phyloP scores from a whole-genome alignment of 2,329 filamentous ascomycete species.

The Aspergillus sp. region DNA sequence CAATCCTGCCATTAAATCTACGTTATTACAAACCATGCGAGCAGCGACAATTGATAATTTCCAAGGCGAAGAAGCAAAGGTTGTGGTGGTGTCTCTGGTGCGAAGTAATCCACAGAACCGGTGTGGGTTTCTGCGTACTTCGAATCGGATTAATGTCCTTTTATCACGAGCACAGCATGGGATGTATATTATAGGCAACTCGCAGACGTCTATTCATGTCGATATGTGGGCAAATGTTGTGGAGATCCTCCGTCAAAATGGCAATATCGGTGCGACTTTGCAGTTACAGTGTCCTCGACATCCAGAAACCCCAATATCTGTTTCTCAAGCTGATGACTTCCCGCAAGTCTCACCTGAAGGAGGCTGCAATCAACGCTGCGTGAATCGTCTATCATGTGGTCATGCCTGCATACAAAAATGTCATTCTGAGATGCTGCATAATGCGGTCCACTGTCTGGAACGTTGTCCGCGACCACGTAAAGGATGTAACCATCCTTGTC shows the following conservation, averaged over 20 bases:
- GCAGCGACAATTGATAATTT: constrained; percentile 68
- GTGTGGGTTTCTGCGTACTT: constrained; percentile 59
- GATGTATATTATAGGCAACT: constrained; percentile 65
- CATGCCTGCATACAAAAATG: no score
- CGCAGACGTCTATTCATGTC: constrained; percentile 50
- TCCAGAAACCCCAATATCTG: constrained; percentile 43
- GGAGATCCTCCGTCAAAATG: constrained; percentile 40
- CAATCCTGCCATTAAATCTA: constrained; percentile 29
- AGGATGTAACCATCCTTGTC: no score
- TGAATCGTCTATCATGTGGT: no score
- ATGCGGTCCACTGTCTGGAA: no score
- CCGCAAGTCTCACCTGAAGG: constrained; percentile 36
- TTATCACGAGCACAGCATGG: constrained; percentile 61
- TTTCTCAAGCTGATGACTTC: constrained; percentile 54
- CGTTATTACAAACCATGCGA: constrained; percentile 45
- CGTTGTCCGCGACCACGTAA: no score
- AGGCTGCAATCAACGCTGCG: no score
- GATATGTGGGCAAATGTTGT: constrained; percentile 60
- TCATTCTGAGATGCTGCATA: no score
- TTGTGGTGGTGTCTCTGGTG: constrained; percentile 64
- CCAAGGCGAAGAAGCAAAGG: constrained; percentile 67
- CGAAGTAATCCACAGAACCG: constrained; percentile 56
- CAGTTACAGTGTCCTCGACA: constrained; percentile 59
- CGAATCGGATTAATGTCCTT: constrained; percentile 64
- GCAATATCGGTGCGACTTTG: constrained; percentile 46